A percentile compares a stretch with the other conserved stretches of the same genome.
phyloP scores from a whole-genome alignment of 192 early-diverging fungal species.

The Helicostylum pulchrum region DNA sequence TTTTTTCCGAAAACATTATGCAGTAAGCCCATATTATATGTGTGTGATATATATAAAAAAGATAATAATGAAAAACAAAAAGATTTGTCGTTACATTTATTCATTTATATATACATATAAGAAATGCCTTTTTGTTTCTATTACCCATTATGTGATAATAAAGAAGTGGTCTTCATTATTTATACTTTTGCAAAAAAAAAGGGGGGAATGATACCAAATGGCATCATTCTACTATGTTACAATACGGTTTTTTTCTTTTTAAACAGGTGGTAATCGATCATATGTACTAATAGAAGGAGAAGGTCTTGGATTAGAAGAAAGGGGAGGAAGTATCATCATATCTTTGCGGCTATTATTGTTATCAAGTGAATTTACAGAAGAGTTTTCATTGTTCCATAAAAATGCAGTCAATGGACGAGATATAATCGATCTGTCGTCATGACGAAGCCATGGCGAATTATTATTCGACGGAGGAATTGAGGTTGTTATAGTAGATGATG shows the following conservation, averaged over 20 bases:
- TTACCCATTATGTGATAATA: too few species aligned
- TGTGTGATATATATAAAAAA: too few species aligned
- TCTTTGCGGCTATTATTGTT: constrained; percentile 9
- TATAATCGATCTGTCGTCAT: constrained; percentile 15
- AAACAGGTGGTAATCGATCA: constrained; percentile 14
- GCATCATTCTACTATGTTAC: too few species aligned
- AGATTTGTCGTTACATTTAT: too few species aligned
- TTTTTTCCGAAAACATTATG: too few species aligned
- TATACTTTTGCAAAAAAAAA: too few species aligned
- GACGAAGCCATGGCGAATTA: not conserved
- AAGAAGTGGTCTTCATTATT: too few species aligned
- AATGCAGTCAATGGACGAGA: constrained; percentile 27
- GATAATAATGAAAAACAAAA: too few species aligned
- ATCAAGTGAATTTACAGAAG: not conserved
- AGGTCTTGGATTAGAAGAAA: constrained; percentile 11
- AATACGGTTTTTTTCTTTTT: constrained; percentile 1
- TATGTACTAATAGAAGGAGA: constrained; percentile 13
- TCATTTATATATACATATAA: too few species aligned
- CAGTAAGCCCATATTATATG: too few species aligned
- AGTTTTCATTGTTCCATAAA: constrained; percentile 16
- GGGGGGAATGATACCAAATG: too few species aligned
- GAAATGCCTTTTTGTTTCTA: too few species aligned
- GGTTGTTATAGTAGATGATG: not conserved
- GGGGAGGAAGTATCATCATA: constrained; percentile 18
- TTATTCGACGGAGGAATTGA: not conserved